Base-by-base conservation (phyloP, 2,329 filamentous ascomycete genomes). In the Exophiala lecanii-corni region DNA sequence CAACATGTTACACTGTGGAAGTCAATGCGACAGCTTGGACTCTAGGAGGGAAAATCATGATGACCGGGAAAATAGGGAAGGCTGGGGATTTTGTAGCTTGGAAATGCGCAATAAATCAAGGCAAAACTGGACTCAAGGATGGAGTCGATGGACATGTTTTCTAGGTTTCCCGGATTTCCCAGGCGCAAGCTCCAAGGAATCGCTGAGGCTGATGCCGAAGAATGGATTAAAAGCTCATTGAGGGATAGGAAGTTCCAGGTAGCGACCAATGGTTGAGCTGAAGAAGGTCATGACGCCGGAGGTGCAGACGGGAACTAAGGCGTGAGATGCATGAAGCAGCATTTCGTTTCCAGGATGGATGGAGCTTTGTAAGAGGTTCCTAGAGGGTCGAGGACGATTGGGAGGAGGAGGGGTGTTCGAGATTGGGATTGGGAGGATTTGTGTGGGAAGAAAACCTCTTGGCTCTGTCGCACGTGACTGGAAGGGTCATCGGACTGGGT, bases 51-150 rank as follows among this genome's bases (percentile, higher is more conserved):
- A 45, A 23, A 13, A 36, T 47, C 32, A 48, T 41, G 19, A 23
- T 31, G 25, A 31, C 6, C 17, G 10, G 32, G 28, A 47, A 50
- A 50, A 47, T 37, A n/a, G 32, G 47, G 47, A 48, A 50, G 50
- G 47, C 50, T 48, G 44, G 50, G 47, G 39, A 44, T 45, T 46
- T 50, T 50, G 33, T 46, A 38, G 39, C 39, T 35, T 35, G 9
- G 18, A 18, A 26, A 30, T 26, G 34, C 20, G 13, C 25, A 26
- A 41, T 40, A 40, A 36, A 41, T 45, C 13, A 7, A 12, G 33
- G 25, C 9, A 7, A 19, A 35, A 17, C 33, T 35, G 41, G 41
- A 41, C 36, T 18, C 25, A 25, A 32, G 41, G 34, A 26, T 26
- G 23, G 37, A 25, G 45, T 48, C 46, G 42, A 28, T 38, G 38